A percentile compares a stretch with the other conserved stretches of the same genome.
Conservation (phyloP, 208 protist genomes). For the Balamuthia mandrillaris region DNA sequence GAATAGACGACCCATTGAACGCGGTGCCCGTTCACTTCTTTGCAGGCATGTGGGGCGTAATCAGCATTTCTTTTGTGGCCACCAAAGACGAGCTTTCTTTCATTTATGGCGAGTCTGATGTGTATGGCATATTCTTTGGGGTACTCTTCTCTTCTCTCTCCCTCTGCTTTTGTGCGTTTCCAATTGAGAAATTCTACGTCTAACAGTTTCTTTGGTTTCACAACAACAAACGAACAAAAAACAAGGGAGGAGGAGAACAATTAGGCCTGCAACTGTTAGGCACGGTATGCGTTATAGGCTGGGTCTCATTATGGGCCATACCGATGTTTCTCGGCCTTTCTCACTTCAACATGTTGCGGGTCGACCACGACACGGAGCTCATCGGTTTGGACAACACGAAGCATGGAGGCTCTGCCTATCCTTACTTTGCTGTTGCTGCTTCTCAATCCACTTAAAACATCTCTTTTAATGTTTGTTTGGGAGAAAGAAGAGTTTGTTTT, state of each 20-base stretch:
- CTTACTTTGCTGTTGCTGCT: no score
- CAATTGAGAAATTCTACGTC: no score
- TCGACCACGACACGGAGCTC: conserved; percentile 14
- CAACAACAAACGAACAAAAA: no score
- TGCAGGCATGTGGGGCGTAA: conserved; percentile 1
- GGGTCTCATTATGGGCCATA: background rate
- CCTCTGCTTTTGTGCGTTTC: no score
- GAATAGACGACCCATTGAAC: conserved; percentile 19
- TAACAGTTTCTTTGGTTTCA: no score
- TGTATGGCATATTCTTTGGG: no score
- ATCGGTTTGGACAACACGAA: conserved; percentile 25
- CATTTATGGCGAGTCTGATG: no score
- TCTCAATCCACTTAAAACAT: no score
- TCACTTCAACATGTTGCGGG: background rate
- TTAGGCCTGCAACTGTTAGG: conserved; percentile 19
- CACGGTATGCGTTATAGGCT: background rate
- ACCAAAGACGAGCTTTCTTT: no score
- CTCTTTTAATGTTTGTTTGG: no score
- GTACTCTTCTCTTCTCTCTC: no score
- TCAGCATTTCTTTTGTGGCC: conserved; percentile 1
- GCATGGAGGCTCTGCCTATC: conserved; percentile 30
- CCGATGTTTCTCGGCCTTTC: background rate
- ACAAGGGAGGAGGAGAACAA: conserved; percentile 8
- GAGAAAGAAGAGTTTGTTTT: no score
- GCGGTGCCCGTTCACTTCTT: conserved; percentile 18